Conservation (phyloP, 139 green algal genomes). For the Picochlorum sp. region DNA sequence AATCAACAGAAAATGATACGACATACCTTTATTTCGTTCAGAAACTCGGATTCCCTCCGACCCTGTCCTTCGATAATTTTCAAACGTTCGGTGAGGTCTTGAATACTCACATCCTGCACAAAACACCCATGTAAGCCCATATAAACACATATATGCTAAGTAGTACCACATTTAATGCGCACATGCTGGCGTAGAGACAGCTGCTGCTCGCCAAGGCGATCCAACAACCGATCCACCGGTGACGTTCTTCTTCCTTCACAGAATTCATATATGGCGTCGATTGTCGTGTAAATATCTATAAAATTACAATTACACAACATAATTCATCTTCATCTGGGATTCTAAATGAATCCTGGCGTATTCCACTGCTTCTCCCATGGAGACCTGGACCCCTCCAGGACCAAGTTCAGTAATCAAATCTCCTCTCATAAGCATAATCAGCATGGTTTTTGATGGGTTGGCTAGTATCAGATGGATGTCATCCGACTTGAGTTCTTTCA, state of each 20-base stretch:
- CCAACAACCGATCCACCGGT: conserved; percentile 24
- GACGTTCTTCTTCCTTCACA: neutral
- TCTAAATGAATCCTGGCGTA: conserved; percentile 1
- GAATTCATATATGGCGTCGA: too few relatives aligned
- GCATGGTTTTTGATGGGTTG: conserved; percentile 40
- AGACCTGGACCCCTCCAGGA: conserved; percentile 1
- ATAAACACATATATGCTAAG: too few relatives aligned
- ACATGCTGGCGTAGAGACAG: conserved; percentile 19
- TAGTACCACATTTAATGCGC: neutral
- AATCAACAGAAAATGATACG: neutral
- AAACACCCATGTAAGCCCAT: neutral
- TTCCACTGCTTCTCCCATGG: conserved; percentile 7
- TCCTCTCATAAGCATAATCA: conserved; percentile 9
- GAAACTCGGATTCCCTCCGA: conserved; percentile 13
- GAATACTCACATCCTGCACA: conserved; percentile 23
- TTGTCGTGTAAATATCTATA: too few relatives aligned
- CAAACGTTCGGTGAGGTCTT: conserved; percentile 15
- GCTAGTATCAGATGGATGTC: conserved; percentile 43
- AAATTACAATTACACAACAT: neutral
- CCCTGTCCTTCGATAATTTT: conserved; percentile 18
- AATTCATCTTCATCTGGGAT: conserved; percentile 1
- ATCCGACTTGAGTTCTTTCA: conserved; percentile 20
- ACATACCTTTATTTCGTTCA: conserved; percentile 1
- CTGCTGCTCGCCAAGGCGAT: conserved; percentile 18
- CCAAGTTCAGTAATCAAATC: conserved; percentile 14